Evolutionary conservation across 345 rosid genomes (phyloP), one percentile per base, ranked within the genome.

Genomic region (Pistacia atlantica): DNA sequence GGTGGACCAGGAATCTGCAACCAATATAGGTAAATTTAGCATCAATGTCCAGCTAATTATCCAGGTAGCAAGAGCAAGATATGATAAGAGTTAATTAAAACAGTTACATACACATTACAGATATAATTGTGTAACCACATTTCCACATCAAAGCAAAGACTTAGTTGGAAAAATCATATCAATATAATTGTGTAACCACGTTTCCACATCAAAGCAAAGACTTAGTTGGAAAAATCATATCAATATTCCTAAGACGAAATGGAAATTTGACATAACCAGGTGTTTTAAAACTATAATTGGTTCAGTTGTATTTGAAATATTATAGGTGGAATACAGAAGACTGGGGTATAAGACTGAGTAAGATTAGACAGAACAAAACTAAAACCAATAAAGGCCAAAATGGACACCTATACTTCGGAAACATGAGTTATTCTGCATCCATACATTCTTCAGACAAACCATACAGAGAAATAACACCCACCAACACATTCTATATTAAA

Each of bases 1-100:
- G 46, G 61, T 16, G 97, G 88, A 71, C 94, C 98, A 46, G 85
- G 89, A 88, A 95, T 92, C 98, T 92, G 87, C 82, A 85, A 81
- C 71, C 14, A 62, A 42, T 73, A 28, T 45, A 67, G 67, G 4
- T 18, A 58, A 56, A 35, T 38, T 38, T 67, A 78, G 35, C 20
- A 31, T 69, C 25, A 69, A 69, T 68, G 4, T 51, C 28, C 55
- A 58, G 4, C 66, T 28, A 22, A 46, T 54, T 18, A 25, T 67
- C 67, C 56, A 82, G 52, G 12, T 69, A 61, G 17, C 28, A 59
- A 52, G 37, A 49, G 8, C 12, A 61, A 51, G 18, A 25, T 16
- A 12, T 8, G 2, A 46, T 20, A 12, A 11, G 38, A 31, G 3
- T 9, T 1, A 38, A 52, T 35, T 74, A 4, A 63, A 1, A 55